These are phyloP conservation scores for Spizellomyces punctatus DNA, from an alignment of 192 early-diverging fungal genomes.

Conservation along the genomic window DNA sequence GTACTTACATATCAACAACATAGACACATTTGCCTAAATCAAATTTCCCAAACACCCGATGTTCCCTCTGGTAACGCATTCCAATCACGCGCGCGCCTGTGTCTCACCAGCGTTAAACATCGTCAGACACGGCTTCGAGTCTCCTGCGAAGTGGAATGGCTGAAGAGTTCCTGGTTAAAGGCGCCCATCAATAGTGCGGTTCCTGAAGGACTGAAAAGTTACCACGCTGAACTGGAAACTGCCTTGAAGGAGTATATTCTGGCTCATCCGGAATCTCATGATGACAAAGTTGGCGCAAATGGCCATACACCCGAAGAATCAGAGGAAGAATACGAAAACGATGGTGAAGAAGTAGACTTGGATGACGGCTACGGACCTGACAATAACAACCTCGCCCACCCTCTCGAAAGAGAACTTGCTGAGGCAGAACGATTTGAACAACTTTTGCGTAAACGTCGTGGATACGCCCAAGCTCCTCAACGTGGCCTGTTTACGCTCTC, in stretches of 20 bases:
- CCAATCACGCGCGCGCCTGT: constrained; percentile 29
- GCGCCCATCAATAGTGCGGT: constrained; percentile 42
- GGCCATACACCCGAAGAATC: neutral
- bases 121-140: constrained; percentile 21
- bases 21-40: constrained; percentile 38
- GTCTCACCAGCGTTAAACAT: constrained; percentile 22
- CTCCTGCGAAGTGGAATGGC: constrained; percentile 41
- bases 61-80: constrained; percentile 52
- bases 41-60: constrained; percentile 42
- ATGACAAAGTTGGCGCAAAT: neutral
- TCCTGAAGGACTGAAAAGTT: constrained; percentile 43
- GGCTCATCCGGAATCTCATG: constrained; percentile 10
- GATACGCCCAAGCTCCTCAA: neutral
- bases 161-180: constrained; percentile 50
- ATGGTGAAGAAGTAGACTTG: neutral
- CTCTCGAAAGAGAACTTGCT: constrained; percentile 13
- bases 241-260: constrained; percentile 7
- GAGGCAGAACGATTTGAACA: constrained; percentile 4
- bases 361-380: neutral
- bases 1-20: neutral
- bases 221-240: constrained; percentile 37
- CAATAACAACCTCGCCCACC: neutral
- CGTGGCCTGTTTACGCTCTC: neutral
- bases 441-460: neutral
- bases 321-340: constrained; percentile 3